These are phyloP conservation scores for Aureobasidium lini DNA, from an alignment of 2,329 filamentous ascomycete genomes.

Conservation along the genomic window DNA sequence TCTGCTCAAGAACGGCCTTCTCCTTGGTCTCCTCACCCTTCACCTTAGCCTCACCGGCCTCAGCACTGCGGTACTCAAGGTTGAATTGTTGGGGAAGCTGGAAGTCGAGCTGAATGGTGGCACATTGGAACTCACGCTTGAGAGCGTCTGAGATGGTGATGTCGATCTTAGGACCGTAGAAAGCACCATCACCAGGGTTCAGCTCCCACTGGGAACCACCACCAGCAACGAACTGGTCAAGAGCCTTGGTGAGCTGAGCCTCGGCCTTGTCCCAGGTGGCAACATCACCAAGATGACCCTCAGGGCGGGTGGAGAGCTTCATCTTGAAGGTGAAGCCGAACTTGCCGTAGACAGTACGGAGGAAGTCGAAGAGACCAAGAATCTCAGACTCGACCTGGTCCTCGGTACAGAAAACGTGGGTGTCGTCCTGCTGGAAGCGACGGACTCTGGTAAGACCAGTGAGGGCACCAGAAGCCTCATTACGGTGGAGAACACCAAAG, in stretches of 20 bases:
- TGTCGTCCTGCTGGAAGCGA: slow-evolving; percentile 92
- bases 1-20: slow-evolving; percentile 24
- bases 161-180: slow-evolving; percentile 98
- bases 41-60: slow-evolving; percentile 34
- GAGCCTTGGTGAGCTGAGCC: slow-evolving; percentile 65
- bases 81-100: slow-evolving; percentile 80
- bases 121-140: slow-evolving; percentile 77
- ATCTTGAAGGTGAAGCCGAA: slow-evolving; percentile 88
- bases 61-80: slow-evolving; percentile 63
- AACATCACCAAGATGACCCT: slow-evolving; percentile 80
- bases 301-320: slow-evolving; percentile 83
- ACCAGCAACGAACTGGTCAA: slow-evolving; percentile 61
- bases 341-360: slow-evolving; percentile 69
- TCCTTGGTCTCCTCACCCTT: slow-evolving; percentile 31
- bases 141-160: slow-evolving; percentile 88
- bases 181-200: slow-evolving; percentile 91
- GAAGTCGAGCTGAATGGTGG: slow-evolving; percentile 92
- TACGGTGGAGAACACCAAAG: slow-evolving; percentile 90
- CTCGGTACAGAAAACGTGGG: slow-evolving; percentile 88
- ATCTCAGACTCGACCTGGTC: slow-evolving; percentile 74
- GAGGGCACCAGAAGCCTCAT: slow-evolving; percentile 88
- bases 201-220: slow-evolving; percentile 71
- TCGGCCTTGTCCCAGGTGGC: slow-evolving; percentile 89
- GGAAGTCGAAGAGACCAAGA: slow-evolving; percentile 77
- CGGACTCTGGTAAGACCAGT: slow-evolving; percentile 86